These are phyloP conservation scores for Arachnomyces sp. DNA, from an alignment of 2,329 filamentous ascomycete genomes.

Conservation along the genomic window DNA sequence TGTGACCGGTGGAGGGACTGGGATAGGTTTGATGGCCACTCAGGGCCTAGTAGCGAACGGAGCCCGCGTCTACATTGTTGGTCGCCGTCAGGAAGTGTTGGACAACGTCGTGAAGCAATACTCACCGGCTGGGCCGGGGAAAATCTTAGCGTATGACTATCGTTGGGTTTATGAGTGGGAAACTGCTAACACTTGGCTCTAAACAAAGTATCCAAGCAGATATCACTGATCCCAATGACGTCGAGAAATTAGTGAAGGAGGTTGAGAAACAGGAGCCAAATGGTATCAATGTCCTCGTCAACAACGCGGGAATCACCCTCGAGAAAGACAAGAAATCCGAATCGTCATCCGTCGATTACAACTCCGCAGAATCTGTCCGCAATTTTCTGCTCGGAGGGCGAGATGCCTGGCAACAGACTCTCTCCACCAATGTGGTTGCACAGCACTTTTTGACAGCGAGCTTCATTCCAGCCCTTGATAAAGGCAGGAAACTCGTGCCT, in stretches of 20 bases:
- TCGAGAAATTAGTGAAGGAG: constrained; percentile 41
- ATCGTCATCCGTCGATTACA: constrained; percentile 18
- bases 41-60: constrained; percentile 41
- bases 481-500: constrained; percentile 37
- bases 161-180: neutral
- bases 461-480: constrained; percentile 46
- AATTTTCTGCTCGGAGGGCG: constrained; percentile 6
- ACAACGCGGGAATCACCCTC: constrained; percentile 37
- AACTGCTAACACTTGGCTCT: neutral
- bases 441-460: constrained; percentile 48
- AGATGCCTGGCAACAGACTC: constrained; percentile 18
- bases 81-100: constrained; percentile 38
- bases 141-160: constrained; percentile 34
- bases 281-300: constrained; percentile 42
- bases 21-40: constrained; percentile 41
- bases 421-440: too few relatives aligned
- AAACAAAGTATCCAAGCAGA: constrained; percentile 35
- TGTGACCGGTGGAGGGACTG: constrained; percentile 40
- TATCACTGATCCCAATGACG: constrained; percentile 44
- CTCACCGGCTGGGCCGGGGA: constrained; percentile 34
- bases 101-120: constrained; percentile 41
- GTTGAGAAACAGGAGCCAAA: constrained; percentile 45
- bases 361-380: constrained; percentile 8
- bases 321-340: constrained; percentile 45
- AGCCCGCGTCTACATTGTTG: constrained; percentile 41